phyloP scores from a whole-genome alignment of 2,329 filamentous ascomycete species.

The Fusarium kyushuense region DNA sequence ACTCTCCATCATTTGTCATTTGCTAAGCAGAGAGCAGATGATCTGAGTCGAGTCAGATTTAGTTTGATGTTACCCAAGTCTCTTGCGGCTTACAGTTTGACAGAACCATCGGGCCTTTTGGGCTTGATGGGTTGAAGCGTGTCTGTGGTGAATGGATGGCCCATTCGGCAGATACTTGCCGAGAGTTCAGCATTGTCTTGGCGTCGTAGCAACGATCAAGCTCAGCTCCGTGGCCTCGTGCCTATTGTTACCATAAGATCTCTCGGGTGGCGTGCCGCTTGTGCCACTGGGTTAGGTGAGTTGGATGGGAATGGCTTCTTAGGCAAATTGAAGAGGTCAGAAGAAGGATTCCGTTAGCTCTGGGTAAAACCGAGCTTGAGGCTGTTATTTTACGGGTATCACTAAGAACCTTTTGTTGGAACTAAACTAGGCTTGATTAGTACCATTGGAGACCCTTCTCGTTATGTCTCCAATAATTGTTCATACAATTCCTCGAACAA shows the following conservation, averaged over 20 bases:
- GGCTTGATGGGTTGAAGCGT: not conserved
- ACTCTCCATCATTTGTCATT: not conserved
- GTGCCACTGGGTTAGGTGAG: not conserved
- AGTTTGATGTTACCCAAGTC: not conserved
- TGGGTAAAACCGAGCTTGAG: not conserved
- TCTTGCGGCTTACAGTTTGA: not conserved
- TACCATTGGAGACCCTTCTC: not conserved
- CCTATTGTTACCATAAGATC: not conserved
- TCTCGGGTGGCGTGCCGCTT: not conserved
- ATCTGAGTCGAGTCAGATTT: not conserved
- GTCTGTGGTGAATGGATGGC: not conserved
- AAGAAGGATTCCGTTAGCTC: not conserved
- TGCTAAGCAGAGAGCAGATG: not conserved
- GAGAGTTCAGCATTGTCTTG: not conserved
- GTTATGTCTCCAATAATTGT: too few relatives aligned
- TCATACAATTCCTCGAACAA: not conserved
- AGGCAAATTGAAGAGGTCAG: not conserved
- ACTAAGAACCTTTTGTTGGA: not conserved
- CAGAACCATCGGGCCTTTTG: not conserved
- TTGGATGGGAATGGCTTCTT: not conserved
- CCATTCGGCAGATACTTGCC: not conserved
- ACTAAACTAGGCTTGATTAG: not conserved
- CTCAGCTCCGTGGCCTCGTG: not conserved
- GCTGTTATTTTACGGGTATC: not conserved
- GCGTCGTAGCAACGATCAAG: not conserved